Base-by-base conservation (phyloP, 176 grass and related monocot genomes). In the Rhynchospora tenuis region DNA sequence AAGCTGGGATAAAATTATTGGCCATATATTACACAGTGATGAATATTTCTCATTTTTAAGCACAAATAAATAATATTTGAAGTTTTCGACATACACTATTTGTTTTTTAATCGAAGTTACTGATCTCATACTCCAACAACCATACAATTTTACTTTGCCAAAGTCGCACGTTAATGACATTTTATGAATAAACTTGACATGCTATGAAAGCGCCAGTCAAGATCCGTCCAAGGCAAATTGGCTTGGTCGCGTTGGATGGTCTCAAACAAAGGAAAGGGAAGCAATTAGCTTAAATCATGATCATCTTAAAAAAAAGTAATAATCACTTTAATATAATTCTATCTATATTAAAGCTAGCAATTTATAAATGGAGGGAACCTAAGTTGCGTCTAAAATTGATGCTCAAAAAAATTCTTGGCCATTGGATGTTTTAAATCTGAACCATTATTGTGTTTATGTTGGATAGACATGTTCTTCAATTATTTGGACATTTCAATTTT, bases 91-190 rank as follows among this genome's bases (percentile, higher is more conserved):
- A 14, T 48, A 28, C 46, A 52, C 5, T 27, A 47, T 56, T 56
- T n/a, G n/a, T 77, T 54, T 46, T 31, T 17, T 31, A 15, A 31
- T 56, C 52, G 22, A 82, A 68, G 80, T 82, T 66, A 82, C 44
- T 82, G 61, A 52, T 65, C 44, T 67, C 80, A 67, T 52, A 64
- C 57, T 82, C 78, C 63, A 82, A 82, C 80, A 67, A 82, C 80
- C 44, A 68, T 67, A 48, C 12, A 51, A 43, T 82, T 82, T 82
- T 64, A 81, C 78, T 81, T 81, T 81, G 78, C 63, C 59, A 68
- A 64, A 63, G 22, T 77, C 47, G 56, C 59, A 64, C 48, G 63
- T 11, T 51, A 82, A 82, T 82, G 45, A 33, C 80, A 82, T 82
- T 16, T 52, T 77, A 15, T 77, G 9, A 76, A 76, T 29, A 26